Evolutionary conservation across 2,329 filamentous ascomycete genomes (phyloP).

Genomic region (Paecilomyces sp.): DNA sequence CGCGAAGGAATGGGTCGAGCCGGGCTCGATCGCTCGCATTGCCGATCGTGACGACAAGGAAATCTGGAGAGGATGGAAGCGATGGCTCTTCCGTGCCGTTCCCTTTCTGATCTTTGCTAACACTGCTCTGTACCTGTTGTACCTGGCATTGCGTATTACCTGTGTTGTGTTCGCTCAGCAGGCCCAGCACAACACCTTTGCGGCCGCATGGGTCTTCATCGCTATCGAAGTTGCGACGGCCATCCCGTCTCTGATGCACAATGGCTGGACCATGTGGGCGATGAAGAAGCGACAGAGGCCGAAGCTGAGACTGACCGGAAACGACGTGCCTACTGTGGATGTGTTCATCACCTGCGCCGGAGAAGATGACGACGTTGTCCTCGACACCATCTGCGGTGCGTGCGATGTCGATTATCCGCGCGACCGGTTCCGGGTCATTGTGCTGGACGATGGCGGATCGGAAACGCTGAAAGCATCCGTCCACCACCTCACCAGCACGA

Average conservation of each 20-base stretch:
- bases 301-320: conserved; percentile 34
- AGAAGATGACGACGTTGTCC: conserved; percentile 35
- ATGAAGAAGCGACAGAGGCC: conserved; percentile 49
- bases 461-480: conserved; percentile 26
- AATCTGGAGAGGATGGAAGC: conserved; percentile 31
- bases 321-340: conserved; percentile 34
- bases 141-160: conserved; percentile 46
- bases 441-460: conserved; percentile 35
- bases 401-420: conserved; percentile 33
- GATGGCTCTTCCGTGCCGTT: conserved; percentile 24
- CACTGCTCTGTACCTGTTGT: conserved; percentile 32
- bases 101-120: conserved; percentile 29
- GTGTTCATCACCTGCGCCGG: conserved; percentile 39
- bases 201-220: conserved; percentile 52
- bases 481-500: conserved; percentile 21
- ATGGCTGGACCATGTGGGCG: conserved; percentile 52
- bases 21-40: conserved; percentile 28
- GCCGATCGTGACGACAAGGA: conserved; percentile 30
- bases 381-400: conserved; percentile 33
- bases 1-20: conserved; percentile 29
- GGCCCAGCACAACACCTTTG: conserved; percentile 32
- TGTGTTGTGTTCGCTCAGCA: conserved; percentile 49
- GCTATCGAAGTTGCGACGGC: conserved; percentile 48
- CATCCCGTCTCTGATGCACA: conserved; percentile 51
- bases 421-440: conserved; percentile 29